Conservation (phyloP, 306 rosid species). For the Vicia sativa region DNA sequence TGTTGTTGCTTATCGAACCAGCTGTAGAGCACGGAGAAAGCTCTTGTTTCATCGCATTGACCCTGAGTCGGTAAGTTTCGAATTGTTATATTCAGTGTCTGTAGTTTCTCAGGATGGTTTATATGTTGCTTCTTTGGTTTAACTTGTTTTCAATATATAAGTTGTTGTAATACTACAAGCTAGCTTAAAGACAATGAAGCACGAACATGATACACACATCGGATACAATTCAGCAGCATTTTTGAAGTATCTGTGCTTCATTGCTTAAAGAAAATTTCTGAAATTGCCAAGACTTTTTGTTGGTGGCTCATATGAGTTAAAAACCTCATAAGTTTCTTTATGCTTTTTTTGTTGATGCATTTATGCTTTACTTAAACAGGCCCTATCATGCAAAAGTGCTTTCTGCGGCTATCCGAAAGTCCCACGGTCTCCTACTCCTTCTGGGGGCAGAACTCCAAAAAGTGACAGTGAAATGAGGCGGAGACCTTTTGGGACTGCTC, state of each 20-base stretch:
- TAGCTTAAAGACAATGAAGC: slow-evolving; percentile 3
- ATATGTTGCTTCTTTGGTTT: slow-evolving; percentile 21
- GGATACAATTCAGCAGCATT: no score
- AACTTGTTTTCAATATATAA: slow-evolving; percentile 17
- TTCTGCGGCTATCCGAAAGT: slow-evolving; percentile 83
- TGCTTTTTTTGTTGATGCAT: not conserved
- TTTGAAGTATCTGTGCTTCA: no score
- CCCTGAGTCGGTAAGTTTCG: slow-evolving; percentile 79
- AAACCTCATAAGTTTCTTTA: not conserved
- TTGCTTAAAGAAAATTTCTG: slow-evolving; percentile 1
- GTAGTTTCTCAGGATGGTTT: slow-evolving; percentile 3
- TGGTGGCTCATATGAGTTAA: not conserved
- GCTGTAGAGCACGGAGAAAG: slow-evolving; percentile 95
- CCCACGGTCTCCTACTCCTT: slow-evolving; percentile 94
- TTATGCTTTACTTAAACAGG: slow-evolving; percentile 50
- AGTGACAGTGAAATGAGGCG: slow-evolving; percentile 87
- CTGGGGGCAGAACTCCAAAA: slow-evolving; percentile 76
- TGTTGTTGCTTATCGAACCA: slow-evolving; percentile 94
- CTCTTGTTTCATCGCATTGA: slow-evolving; percentile 82
- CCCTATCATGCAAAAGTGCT: slow-evolving; percentile 80
- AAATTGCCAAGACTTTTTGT: not conserved
- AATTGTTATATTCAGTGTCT: not conserved
- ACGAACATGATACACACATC: no score
- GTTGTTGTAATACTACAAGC: slow-evolving; percentile 10
- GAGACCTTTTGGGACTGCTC: slow-evolving; percentile 57